Conservation (phyloP, 2,329 filamentous ascomycete genomes). For the Stachybotrys chartarum region DNA sequence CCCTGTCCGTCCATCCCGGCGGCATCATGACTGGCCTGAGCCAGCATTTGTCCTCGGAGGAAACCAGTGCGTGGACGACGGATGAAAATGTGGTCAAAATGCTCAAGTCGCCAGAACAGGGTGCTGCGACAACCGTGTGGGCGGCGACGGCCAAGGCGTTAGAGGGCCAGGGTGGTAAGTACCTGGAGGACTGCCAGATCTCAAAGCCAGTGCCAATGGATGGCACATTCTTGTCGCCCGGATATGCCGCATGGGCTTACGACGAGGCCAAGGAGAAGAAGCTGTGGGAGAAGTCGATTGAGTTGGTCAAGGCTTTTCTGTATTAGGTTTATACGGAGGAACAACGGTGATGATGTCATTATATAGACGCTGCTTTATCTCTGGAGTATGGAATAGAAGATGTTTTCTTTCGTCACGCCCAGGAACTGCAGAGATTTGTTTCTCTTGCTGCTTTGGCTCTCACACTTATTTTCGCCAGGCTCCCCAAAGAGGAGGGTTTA, state of each 20-base stretch:
- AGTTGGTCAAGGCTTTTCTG: background rate
- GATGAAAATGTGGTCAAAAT: slow-evolving; percentile 13
- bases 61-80: slow-evolving; percentile 1
- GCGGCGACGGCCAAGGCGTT: slow-evolving; percentile 28
- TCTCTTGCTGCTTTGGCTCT: no score
- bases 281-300: background rate
- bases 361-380: no score
- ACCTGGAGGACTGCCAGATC: slow-evolving; percentile 23
- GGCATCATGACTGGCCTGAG: background rate
- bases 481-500: no score
- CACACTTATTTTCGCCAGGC: no score
- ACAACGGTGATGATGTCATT: no score
- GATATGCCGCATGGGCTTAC: slow-evolving; percentile 1
- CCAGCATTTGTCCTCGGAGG: background rate
- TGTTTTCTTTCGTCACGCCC: no score
- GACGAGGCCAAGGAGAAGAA: background rate
- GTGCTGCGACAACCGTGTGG: slow-evolving; percentile 35
- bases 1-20: slow-evolving; percentile 31
- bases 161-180: slow-evolving; percentile 34
- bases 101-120: slow-evolving; percentile 23
- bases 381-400: no score
- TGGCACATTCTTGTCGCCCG: background rate
- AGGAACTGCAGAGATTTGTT: no score
- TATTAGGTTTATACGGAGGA: background rate
- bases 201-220: background rate